Conservation (phyloP, 2,329 filamentous ascomycete species). For the Bipolaris cookei region DNA sequence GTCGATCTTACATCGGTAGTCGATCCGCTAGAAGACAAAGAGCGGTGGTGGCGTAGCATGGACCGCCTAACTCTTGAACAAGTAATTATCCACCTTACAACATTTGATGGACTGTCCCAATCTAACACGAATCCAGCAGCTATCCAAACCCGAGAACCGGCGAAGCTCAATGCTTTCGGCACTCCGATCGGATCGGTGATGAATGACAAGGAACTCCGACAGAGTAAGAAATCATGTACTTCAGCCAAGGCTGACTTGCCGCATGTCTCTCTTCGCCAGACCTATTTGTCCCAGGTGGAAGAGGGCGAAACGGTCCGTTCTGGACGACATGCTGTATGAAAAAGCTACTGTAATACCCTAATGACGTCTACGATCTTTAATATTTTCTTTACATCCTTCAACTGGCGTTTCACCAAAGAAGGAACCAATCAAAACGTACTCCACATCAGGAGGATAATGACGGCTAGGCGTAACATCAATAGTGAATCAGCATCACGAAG, state of each 20-base stretch:
- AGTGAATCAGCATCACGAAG: neutral
- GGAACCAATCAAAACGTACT: neutral
- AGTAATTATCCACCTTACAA: neutral
- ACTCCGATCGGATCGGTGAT: neutral
- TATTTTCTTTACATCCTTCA: neutral
- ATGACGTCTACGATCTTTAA: neutral
- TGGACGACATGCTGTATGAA: neutral
- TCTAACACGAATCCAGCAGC: conserved; percentile 1
- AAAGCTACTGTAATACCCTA: neutral
- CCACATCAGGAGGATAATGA: neutral
- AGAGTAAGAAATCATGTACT: neutral
- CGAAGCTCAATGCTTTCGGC: conserved; percentile 4
- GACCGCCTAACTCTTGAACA: conserved; percentile 14
- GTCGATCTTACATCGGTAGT: conserved; percentile 27
- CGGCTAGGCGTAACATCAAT: neutral
- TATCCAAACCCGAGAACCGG: neutral
- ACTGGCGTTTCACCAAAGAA: neutral
- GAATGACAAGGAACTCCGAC: neutral
- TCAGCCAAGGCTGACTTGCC: neutral
- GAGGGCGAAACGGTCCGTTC: neutral
- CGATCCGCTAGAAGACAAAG: conserved; percentile 25
- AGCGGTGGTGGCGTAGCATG: conserved; percentile 21
- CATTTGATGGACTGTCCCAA: neutral
- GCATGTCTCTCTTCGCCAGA: neutral
- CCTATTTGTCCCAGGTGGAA: neutral